phyloP scores from a whole-genome alignment of 2,329 filamentous ascomycete genomes.

The Hypomyces perniciosus region DNA sequence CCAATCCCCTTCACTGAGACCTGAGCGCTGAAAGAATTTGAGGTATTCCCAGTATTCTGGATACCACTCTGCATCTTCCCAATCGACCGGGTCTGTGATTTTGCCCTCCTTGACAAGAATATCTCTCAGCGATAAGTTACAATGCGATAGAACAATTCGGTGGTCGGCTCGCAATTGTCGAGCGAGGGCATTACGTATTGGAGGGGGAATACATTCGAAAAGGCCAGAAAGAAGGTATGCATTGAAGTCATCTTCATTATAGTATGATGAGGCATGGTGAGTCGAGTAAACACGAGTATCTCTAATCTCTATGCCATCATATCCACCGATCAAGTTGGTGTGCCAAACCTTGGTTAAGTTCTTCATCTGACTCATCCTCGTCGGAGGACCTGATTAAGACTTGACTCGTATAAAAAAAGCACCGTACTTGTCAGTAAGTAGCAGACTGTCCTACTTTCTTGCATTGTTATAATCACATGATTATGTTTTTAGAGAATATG shows the following conservation, averaged over 20 bases:
- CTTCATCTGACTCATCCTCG: slow-evolving; percentile 19
- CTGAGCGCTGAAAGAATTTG: slow-evolving; percentile 24
- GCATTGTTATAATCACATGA: too few species aligned
- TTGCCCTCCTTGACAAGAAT: slow-evolving; percentile 35
- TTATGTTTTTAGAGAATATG: too few species aligned
- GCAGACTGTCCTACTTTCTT: too few species aligned
- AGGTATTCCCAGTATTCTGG: slow-evolving; percentile 36
- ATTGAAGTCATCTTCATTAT: slow-evolving; percentile 21
- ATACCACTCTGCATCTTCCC: slow-evolving; percentile 43
- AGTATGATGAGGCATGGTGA: slow-evolving; percentile 18
- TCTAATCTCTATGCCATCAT: slow-evolving; percentile 21
- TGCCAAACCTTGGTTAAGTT: slow-evolving; percentile 17
- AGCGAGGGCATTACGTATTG: slow-evolving; percentile 19
- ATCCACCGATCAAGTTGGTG: slow-evolving; percentile 19
- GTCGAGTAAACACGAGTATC: slow-evolving; percentile 19
- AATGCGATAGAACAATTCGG: slow-evolving; percentile 42
- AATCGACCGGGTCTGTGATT: slow-evolving; percentile 40
- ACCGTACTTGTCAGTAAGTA: too few species aligned
- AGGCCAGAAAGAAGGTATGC: slow-evolving; percentile 18
- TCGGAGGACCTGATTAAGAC: slow-evolving; percentile 18
- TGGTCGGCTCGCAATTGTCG: slow-evolving; percentile 21
- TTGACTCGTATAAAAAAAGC: too few species aligned
- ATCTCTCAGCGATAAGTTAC: slow-evolving; percentile 41
- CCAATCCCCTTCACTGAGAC: slow-evolving; percentile 16
- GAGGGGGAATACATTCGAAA: slow-evolving; percentile 12